A percentile compares a stretch with the other conserved stretches of the same genome.
phyloP scores from a whole-genome alignment of 2,329 filamentous ascomycete species.

The Colletotrichum sp. region DNA sequence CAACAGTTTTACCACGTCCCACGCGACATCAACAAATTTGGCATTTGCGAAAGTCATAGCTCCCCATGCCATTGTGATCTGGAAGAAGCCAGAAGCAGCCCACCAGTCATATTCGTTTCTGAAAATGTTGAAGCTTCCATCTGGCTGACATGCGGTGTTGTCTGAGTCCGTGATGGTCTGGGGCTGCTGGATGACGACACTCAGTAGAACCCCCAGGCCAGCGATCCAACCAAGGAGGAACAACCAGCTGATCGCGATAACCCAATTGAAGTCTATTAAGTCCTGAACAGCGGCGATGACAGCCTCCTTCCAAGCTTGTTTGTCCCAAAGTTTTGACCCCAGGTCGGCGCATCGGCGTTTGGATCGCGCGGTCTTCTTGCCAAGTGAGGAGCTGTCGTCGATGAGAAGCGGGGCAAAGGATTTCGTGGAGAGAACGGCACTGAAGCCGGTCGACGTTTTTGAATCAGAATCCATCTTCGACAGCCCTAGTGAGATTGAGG shows the following conservation, averaged over 20 bases:
- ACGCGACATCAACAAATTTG: constrained; percentile 31
- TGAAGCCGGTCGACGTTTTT: neutral
- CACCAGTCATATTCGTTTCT: constrained; percentile 16
- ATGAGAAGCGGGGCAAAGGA: neutral
- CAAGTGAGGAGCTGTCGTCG: neutral
- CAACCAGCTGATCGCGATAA: neutral
- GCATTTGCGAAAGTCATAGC: constrained; percentile 26
- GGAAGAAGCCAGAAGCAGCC: constrained; percentile 22
- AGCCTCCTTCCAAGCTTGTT: neutral
- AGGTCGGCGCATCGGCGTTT: neutral
- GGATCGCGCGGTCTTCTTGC: neutral
- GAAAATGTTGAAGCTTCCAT: constrained; percentile 15
- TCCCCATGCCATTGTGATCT: constrained; percentile 24
- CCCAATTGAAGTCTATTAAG: neutral
- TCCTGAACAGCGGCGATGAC: neutral
- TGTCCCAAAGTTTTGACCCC: neutral
- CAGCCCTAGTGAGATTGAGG: neutral
- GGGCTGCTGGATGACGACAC: neutral
- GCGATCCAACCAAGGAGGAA: neutral
- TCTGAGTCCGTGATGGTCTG: neutral
- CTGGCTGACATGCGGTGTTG: constrained; percentile 14
- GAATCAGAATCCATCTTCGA: neutral
- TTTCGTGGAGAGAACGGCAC: neutral
- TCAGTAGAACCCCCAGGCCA: neutral
- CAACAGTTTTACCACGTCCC: constrained; percentile 28